These are phyloP conservation scores for Pelargonium fulgidum DNA, from an alignment of 441 rosid species.

Conservation along the genomic window DNA sequence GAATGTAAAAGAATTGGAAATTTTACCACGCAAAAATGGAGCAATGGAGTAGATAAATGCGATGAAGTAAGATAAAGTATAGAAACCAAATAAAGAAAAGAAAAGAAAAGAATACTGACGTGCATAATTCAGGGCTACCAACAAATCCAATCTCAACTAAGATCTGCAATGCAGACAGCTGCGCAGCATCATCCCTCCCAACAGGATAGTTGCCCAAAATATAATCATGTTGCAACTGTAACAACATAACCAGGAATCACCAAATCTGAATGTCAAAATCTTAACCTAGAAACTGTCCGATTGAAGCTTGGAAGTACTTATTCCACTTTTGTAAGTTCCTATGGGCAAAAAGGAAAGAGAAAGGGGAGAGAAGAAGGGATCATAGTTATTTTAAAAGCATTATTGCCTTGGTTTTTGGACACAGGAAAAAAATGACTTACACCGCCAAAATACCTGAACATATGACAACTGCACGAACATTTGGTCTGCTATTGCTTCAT, in stretches of 20 bases:
- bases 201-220: constrained; percentile 92
- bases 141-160: constrained; percentile 89
- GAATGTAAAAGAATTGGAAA: background rate
- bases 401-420: background rate
- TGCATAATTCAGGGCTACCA: constrained; percentile 84
- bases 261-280: constrained; percentile 15
- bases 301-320: constrained; percentile 2
- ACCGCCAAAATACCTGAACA: constrained; percentile 62
- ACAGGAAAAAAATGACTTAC: background rate
- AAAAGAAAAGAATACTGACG: constrained; percentile 44
- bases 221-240: constrained; percentile 97
- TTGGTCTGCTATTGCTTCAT: constrained; percentile 86
- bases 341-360: background rate
- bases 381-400: background rate
- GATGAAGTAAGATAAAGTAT: background rate
- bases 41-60: background rate
- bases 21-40: too few relatives aligned
- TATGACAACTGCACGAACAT: constrained; percentile 95
- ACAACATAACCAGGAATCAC: constrained; percentile 27
- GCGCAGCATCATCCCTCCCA: constrained; percentile 99
- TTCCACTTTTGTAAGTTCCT: background rate
- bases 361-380: background rate
- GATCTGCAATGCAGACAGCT: constrained; percentile 90
- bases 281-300: background rate
- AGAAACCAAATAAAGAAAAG: background rate